Evolutionary conservation across 306 rosid genomes (phyloP).

Genomic region (Oxytropis ochrocephala): DNA sequence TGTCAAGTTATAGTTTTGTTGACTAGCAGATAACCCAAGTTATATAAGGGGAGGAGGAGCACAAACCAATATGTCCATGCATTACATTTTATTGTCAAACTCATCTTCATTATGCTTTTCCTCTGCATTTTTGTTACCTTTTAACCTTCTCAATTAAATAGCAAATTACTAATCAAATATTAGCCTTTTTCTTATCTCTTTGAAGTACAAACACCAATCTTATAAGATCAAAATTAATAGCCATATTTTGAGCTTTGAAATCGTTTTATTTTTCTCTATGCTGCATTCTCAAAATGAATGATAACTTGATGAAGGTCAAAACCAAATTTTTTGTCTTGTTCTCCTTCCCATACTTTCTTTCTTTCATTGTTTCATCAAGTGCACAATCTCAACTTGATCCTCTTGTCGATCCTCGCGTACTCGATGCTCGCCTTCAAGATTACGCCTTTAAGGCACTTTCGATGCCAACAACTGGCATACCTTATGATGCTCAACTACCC

Average conservation of each 20-base stretch:
- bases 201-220: background rate
- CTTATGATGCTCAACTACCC: conserved; percentile 30
- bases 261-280: background rate
- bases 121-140: background rate
- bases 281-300: background rate
- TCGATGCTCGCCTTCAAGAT: conserved; percentile 40
- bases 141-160: background rate
- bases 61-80: background rate
- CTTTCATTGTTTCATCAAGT: conserved; percentile 3
- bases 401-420: conserved; percentile 25
- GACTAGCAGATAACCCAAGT: too few species aligned
- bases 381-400: background rate
- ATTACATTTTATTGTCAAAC: background rate
- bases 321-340: conserved; percentile 2
- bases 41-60: too few species aligned
- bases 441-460: conserved; percentile 29
- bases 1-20: too few species aligned
- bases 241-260: background rate
- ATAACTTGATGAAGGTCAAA: conserved; percentile 22
- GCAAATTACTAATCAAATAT: background rate
- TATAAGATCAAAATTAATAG: background rate
- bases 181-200: background rate
- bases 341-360: background rate
- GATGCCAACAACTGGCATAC: conserved; percentile 31
- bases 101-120: too few species aligned